A percentile compares a stretch with the other conserved stretches of the same genome.
These are phyloP conservation scores for Solanum megistacrolobum DNA, from an alignment of 257 asterid species.

Conservation along the genomic window DNA sequence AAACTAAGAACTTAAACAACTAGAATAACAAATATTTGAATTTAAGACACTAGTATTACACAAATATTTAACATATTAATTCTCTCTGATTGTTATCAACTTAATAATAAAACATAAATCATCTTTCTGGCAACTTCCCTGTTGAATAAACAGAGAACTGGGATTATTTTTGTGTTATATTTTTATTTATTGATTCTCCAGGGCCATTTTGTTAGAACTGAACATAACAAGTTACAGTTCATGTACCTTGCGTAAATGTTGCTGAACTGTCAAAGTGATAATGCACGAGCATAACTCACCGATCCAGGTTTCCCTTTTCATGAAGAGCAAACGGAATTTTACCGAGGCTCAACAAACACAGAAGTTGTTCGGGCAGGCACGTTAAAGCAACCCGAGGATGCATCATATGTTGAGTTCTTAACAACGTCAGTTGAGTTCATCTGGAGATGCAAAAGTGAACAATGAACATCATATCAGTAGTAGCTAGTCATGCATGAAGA, in stretches of 20 bases:
- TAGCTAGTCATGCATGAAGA: background rate
- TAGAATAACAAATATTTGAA: background rate
- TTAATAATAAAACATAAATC: background rate
- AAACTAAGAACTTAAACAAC: background rate
- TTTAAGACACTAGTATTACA: background rate
- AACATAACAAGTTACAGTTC: background rate
- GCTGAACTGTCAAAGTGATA: background rate
- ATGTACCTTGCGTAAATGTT: background rate
- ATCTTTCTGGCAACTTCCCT: background rate
- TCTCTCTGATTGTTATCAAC: background rate
- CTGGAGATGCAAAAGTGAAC: slow-evolving; percentile 23
- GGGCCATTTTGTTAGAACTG: background rate
- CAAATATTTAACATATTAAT: background rate
- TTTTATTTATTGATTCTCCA: background rate
- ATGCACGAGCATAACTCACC: background rate
- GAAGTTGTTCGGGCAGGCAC: slow-evolving; percentile 74
- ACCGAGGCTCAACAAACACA: slow-evolving; percentile 59
- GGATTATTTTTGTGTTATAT: background rate
- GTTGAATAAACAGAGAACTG: background rate
- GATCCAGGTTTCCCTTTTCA: background rate
- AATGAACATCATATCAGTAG: background rate
- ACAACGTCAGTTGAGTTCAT: slow-evolving; percentile 49
- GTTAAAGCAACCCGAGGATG: slow-evolving; percentile 51
- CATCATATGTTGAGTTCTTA: slow-evolving; percentile 54
- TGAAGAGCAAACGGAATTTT: background rate